Evolutionary conservation across 768 basidiomycete genomes (phyloP).

Genomic region (Sarcodon aspratus): DNA sequence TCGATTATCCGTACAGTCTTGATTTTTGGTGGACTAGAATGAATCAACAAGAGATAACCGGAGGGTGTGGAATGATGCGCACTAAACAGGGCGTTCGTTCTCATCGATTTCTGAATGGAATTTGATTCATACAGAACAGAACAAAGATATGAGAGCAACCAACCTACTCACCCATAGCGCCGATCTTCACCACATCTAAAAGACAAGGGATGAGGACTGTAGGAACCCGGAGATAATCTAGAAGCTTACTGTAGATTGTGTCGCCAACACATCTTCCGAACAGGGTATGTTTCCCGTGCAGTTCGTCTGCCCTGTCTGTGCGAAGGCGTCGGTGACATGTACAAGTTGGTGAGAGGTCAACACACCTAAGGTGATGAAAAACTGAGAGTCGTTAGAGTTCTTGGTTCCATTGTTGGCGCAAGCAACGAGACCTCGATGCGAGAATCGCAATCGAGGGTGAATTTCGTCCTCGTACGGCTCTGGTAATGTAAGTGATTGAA

Average conservation of each 20-base stretch:
- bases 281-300: conserved; percentile 90
- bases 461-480: conserved; percentile 94
- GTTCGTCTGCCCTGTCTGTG: conserved; percentile 79
- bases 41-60: background rate
- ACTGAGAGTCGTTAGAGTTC: conserved; percentile 90
- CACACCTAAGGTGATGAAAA: conserved; percentile 85
- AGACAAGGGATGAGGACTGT: background rate
- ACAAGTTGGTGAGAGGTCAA: background rate
- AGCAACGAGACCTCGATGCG: conserved; percentile 83
- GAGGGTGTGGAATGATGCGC: background rate
- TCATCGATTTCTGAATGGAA: background rate
- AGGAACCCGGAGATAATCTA: background rate
- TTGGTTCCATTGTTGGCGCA: conserved; percentile 90
- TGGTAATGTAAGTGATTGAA: conserved; percentile 16
- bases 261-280: conserved; percentile 88
- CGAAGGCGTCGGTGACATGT: background rate
- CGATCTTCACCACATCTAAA: conserved; percentile 84
- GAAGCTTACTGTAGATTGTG: conserved; percentile 69
- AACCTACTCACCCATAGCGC: conserved; percentile 26
- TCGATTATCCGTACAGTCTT: conserved; percentile 75
- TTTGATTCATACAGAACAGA: background rate
- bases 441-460: conserved; percentile 81
- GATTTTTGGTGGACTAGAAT: conserved; percentile 78
- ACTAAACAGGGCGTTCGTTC: background rate
- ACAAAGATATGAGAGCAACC: background rate